Base-by-base conservation (phyloP, 768 basidiomycete genomes). In the Psilocybe sp. region DNA sequence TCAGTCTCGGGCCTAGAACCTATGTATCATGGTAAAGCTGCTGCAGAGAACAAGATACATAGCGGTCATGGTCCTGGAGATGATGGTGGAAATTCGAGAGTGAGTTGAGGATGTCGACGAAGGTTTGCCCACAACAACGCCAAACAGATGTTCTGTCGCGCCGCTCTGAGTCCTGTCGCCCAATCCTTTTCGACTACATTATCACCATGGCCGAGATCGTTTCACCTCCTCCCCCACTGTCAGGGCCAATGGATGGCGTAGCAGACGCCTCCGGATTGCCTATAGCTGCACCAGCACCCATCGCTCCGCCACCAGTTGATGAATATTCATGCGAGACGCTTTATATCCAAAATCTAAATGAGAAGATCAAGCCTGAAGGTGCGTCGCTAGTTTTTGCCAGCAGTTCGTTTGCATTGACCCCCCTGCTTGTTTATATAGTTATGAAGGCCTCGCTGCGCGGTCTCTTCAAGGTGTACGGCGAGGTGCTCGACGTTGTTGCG, bases 271-370 rank as follows among this genome's bases (percentile, higher is more conserved):
- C 53, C 8, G 39, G 33, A 15, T 32, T 36, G 9, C 34, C 44
- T 34, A 23, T n/a, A 37, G 43, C 49, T 15, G 44, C 58, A 16
- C 43, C 60, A 4, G 54, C 57, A 44, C 58, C 56, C 23, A 28
- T 7, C 23, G 23, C 23, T 4, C 47, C 51, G 10, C 54, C 56
- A 20, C 55, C 50, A 47, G 48, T 38, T 10, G 54, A 59, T 4
- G 60, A 58, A 20, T 51, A 70, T 55, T 72, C 75, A 45, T 84
- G 87, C 45, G 94, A 97, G 68, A 97, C 94, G 4, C 77, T 97
- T 19, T 98, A 98, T 64, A 88, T 98, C 62, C 92, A 96, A 72
- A 98, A 98, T 70, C 70, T 98, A 58, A 97, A 98, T 64, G 94
- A 98, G 73, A 92, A 89, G 74, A 87, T 94, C 54, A 91, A 91